Conservation (phyloP, 78 protist species). For the Paratrimastix pyriformis region DNA sequence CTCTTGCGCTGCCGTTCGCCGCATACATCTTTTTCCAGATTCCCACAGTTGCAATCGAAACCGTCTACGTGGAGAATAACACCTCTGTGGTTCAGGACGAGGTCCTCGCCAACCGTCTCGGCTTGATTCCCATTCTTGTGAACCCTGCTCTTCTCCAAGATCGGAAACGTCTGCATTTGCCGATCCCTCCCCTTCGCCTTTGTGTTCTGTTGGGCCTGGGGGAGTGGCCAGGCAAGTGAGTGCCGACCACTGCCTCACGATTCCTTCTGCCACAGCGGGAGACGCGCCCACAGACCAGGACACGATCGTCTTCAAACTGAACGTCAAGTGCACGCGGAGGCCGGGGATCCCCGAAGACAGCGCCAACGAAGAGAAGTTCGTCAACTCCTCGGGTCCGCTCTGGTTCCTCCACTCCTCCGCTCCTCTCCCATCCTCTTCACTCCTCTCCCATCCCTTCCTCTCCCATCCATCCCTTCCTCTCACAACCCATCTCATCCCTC, state of each 20-base stretch:
- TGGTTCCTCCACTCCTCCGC: background rate
- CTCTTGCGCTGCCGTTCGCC: background rate
- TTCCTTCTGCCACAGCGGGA: background rate
- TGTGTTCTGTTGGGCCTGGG: background rate
- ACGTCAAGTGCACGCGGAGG: constrained; percentile 1
- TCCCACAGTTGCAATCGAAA: constrained; percentile 88
- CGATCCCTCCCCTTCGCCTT: background rate
- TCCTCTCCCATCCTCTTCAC: too few species aligned
- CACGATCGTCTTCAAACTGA: constrained; percentile 31
- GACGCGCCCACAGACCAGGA: constrained; percentile 18
- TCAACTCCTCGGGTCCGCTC: constrained; percentile 1
- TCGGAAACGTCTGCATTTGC: background rate
- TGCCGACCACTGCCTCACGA: background rate
- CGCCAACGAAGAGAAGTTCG: background rate
- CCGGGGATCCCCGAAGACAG: constrained; percentile 6
- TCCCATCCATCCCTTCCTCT: too few species aligned
- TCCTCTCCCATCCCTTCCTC: too few species aligned
- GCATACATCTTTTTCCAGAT: background rate
- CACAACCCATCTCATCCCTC: too few species aligned
- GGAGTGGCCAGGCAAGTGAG: background rate
- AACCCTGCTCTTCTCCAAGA: constrained; percentile 59
- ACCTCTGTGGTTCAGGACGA: constrained; percentile 83
- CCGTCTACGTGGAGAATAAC: constrained; percentile 63
- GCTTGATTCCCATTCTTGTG: constrained; percentile 68
- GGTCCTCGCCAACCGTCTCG: constrained; percentile 57